phyloP scores from a whole-genome alignment of 1,139 yeast species.

The Suhomyces guaymorum region DNA sequence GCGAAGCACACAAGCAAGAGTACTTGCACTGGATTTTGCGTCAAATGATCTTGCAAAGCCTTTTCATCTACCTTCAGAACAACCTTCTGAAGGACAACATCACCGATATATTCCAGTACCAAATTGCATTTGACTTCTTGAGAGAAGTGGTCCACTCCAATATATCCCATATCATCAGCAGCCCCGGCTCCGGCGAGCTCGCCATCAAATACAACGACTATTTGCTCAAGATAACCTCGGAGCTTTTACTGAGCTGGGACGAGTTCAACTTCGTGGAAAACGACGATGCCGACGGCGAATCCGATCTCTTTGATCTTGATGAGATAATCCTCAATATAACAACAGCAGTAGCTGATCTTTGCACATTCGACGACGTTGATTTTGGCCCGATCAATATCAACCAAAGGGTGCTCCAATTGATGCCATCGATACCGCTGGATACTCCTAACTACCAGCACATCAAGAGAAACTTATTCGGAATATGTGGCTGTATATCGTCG shows the following conservation, averaged over 20 bases:
- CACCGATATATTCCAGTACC: slow-evolving; percentile 7
- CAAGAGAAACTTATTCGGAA: slow-evolving; percentile 36
- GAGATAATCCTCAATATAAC: slow-evolving; percentile 15
- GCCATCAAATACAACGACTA: slow-evolving; percentile 6
- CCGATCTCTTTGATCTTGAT: slow-evolving; percentile 14
- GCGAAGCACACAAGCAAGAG: slow-evolving; percentile 23
- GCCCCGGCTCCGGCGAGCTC: slow-evolving; percentile 3
- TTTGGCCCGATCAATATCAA: slow-evolving; percentile 12
- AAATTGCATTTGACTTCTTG: slow-evolving; percentile 11
- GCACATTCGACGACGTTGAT: slow-evolving; percentile 21
- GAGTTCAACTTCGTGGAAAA: slow-evolving; percentile 5
- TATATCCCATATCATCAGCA: not conserved
- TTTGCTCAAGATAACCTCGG: slow-evolving; percentile 1
- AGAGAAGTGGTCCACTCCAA: slow-evolving; percentile 12
- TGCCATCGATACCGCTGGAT: slow-evolving; percentile 10
- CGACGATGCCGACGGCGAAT: slow-evolving; percentile 8
- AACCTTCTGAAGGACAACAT: not conserved
- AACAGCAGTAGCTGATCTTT: slow-evolving; percentile 19
- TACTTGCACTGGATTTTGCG: slow-evolving; percentile 20
- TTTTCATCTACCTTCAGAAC: slow-evolving; percentile 6
- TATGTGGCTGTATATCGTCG: slow-evolving; percentile 39
- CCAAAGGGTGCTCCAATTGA: slow-evolving; percentile 8
- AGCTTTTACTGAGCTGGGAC: slow-evolving; percentile 2
- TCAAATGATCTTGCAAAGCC: slow-evolving; percentile 11
- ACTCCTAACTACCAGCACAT: slow-evolving; percentile 15